Conservation (phyloP, 192 early-diverging fungal species). For the Mycoemilia scoparia region DNA sequence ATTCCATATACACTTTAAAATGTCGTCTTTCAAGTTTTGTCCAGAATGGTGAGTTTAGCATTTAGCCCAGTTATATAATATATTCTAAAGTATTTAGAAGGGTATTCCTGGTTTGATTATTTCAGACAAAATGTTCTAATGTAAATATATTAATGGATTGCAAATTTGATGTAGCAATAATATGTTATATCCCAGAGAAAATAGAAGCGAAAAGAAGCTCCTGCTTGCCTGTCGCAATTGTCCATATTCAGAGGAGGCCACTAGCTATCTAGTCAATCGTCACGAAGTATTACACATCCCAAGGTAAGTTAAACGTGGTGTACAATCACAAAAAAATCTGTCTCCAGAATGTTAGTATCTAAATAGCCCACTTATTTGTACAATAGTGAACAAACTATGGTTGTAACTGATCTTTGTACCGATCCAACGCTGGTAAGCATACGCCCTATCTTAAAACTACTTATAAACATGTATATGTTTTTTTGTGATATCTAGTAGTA, state of each 20-base stretch:
- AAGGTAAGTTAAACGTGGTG: slow-evolving; percentile 5
- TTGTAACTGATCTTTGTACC: slow-evolving; percentile 48
- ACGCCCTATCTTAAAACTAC: neutral
- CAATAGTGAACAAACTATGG: slow-evolving; percentile 51
- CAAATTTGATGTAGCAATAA: too few species aligned
- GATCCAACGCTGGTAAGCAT: slow-evolving; percentile 65
- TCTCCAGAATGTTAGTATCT: neutral
- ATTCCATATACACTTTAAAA: too few species aligned
- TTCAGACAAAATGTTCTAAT: neutral
- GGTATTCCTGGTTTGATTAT: too few species aligned
- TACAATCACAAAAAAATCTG: neutral
- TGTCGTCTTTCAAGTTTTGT: too few species aligned
- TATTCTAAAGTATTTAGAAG: too few species aligned
- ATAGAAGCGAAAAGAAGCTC: slow-evolving; percentile 30
- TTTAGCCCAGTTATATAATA: too few species aligned
- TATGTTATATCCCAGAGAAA: slow-evolving; percentile 62
- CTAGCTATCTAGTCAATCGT: slow-evolving; percentile 52
- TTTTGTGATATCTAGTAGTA: slow-evolving; percentile 7
- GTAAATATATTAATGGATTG: neutral
- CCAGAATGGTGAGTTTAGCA: too few species aligned
- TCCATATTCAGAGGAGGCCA: slow-evolving; percentile 46
- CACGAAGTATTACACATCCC: slow-evolving; percentile 47
- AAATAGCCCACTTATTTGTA: slow-evolving; percentile 8
- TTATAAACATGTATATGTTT: neutral
- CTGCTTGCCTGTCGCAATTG: slow-evolving; percentile 66